Percentiles rank a stretch among this genome's conserved stretches.
Evolutionary conservation across 2,329 filamentous ascomycete genomes (phyloP).

Genomic region (Ilyonectria mors-panacis): DNA sequence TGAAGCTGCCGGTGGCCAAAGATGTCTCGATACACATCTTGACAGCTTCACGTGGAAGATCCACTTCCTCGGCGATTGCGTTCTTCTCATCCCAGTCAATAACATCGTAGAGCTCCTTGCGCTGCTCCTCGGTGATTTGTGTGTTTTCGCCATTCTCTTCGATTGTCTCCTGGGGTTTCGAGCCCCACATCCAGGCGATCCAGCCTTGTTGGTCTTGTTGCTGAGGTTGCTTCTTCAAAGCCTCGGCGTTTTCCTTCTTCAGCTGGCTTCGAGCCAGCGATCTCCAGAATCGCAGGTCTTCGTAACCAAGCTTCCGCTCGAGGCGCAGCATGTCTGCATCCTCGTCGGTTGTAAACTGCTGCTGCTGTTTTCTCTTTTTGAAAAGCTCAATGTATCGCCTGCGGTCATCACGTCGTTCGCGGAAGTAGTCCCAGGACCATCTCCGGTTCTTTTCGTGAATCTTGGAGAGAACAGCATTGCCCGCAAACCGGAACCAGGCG

Average conservation of each 20-base stretch:
- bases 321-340: constrained; percentile 79
- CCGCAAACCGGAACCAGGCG: constrained; percentile 94
- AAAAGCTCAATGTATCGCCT: constrained; percentile 92
- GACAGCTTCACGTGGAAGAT: constrained; percentile 90
- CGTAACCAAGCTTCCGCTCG: constrained; percentile 91
- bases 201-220: constrained; percentile 84
- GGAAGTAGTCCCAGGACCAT: constrained; percentile 98
- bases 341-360: constrained; percentile 80
- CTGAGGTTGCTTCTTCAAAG: constrained; percentile 76
- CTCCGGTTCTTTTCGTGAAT: constrained; percentile 94
- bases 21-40: constrained; percentile 94
- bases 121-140: constrained; percentile 94
- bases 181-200: constrained; percentile 93
- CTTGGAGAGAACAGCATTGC: constrained; percentile 88
- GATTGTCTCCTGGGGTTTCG: constrained; percentile 74
- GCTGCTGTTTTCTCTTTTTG: constrained; percentile 89
- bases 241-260: constrained; percentile 92
- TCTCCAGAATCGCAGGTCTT: constrained; percentile 97
- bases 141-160: constrained; percentile 79
- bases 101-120: constrained; percentile 95
- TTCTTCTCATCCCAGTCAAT: constrained; percentile 99
- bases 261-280: constrained; percentile 94
- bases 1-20: constrained; percentile 96
- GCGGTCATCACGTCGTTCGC: constrained; percentile 91
- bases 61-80: constrained; percentile 87